These are phyloP conservation scores for Pseudonitzschia pungens DNA, from an alignment of 108 stramenopile species.

Conservation along the genomic window DNA sequence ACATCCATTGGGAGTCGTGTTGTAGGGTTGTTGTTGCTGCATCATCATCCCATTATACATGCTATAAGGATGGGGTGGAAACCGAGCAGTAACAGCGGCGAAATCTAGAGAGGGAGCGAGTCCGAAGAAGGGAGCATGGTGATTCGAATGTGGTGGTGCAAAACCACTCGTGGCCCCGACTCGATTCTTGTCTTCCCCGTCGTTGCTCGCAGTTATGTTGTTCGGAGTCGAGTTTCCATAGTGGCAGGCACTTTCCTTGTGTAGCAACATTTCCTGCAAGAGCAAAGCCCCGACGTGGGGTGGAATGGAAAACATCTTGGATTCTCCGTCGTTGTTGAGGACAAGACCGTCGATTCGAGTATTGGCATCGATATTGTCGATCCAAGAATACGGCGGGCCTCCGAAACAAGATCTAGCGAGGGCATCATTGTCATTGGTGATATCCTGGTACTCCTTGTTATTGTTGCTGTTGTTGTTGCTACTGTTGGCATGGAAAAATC, in stretches of 20 bases:
- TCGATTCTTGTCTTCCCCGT: neutral
- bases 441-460: neutral
- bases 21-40: too few species aligned
- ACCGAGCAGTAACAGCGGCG: too few species aligned
- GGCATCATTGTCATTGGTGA: neutral
- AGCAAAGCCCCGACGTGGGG: neutral
- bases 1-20: too few species aligned
- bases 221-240: neutral
- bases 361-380: neutral
- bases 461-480: neutral
- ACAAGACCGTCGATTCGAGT: neutral
- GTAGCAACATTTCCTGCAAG: neutral
- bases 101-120: too few species aligned
- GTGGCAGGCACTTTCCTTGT: neutral
- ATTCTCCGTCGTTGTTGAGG: neutral
- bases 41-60: too few species aligned
- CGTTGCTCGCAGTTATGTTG: neutral
- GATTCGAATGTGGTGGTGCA: neutral
- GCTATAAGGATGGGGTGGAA: too few species aligned
- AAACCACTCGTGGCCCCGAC: neutral
- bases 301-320: conserved; percentile 2
- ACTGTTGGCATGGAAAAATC: neutral
- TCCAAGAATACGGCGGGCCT: neutral
- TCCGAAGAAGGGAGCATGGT: too few species aligned
- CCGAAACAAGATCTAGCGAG: too few species aligned